Evolutionary conservation across 225 moss, liverwort and hornwort genomes (phyloP), one percentile per base, ranked within the genome.

Genomic region (Antitrichia curtipendula): DNA sequence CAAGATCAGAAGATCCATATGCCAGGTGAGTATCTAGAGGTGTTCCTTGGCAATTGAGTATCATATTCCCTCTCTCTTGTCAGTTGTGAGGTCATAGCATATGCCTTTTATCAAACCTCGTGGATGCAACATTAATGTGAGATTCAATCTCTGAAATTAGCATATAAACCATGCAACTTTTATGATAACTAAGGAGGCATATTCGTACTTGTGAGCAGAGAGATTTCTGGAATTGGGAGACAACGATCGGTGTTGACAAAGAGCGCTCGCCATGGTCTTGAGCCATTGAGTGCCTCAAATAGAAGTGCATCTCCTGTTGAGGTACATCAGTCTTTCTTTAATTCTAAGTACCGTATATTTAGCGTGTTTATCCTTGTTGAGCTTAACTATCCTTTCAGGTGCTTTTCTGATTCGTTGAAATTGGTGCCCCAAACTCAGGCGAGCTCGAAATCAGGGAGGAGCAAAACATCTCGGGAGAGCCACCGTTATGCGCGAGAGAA

Each of bases 1-100:
- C 92, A 63, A 84, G 89, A 53, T 89, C 92, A 41, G 86, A 76
- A 31, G 80, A 83, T 80, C 89, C 94, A 75, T 93, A 94, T 83
- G 88, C 91, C 50, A 91, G 91, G 93, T 94, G 82, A 85, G 52
- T 57, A 80, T 76, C 27, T 84, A 82, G 52, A 53, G 45, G 36
- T 84, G 24, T 61, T 63, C 15, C 60, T 52, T 58, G 7, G 56
- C 83, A 52, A 75, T 68, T 69, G 10, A 56, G 45, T 69, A 49
- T 88, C 82, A 50, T 62, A 40, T 27, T 72, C 54, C 41, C 72
- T 80, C 74, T 68, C 32, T 84, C 34, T 50, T 68, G 77, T 69
- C 73, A 68, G 73, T 50, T 81, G 36, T 71, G 27, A 50, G 70
- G 63, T 60, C 45, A 57, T 77, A 24, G 64, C 40, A 54, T 12